Percentiles rank a stretch among this genome's conserved stretches.
Evolutionary conservation across 352 stramenopile species (phyloP).

Genomic region (Globisporangium uncinulatum): DNA sequence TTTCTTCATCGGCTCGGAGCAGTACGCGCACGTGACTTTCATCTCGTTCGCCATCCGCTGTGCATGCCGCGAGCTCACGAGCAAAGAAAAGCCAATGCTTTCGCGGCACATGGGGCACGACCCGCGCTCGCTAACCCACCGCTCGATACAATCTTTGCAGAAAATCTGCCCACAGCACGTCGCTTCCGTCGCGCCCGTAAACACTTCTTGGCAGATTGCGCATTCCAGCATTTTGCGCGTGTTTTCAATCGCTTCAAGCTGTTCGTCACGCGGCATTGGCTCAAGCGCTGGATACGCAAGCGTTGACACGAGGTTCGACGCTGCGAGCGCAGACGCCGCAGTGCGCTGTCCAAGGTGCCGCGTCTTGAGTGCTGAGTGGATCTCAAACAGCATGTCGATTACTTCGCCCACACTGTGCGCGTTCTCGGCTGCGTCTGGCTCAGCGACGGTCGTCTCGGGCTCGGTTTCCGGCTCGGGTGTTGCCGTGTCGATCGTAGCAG

Average conservation of each 20-base stretch:
- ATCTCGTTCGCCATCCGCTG: conserved; percentile 86
- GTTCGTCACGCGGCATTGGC: conserved; percentile 65
- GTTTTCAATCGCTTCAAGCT: conserved; percentile 74
- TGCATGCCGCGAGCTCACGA: conserved; percentile 58
- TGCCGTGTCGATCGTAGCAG: neutral
- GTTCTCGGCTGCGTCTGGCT: conserved; percentile 10
- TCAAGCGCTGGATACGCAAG: conserved; percentile 45
- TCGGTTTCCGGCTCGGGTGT: conserved; percentile 17
- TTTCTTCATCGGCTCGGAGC: conserved; percentile 69
- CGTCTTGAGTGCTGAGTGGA: conserved; percentile 77
- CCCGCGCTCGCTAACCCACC: conserved; percentile 74
- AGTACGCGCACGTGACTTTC: conserved; percentile 68
- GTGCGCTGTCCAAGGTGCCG: conserved; percentile 70
- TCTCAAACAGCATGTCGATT: conserved; percentile 84
- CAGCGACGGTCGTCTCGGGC: conserved; percentile 17
- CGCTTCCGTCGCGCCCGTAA: conserved; percentile 63
- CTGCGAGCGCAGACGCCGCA: conserved; percentile 62
- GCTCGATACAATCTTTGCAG: conserved; percentile 79
- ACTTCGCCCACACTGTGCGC: conserved; percentile 53
- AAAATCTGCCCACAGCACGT: conserved; percentile 84
- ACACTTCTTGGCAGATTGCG: conserved; percentile 81
- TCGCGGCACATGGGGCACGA: conserved; percentile 83
- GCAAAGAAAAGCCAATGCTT: conserved; percentile 58
- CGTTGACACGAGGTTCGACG: conserved; percentile 72
- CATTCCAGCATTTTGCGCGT: conserved; percentile 85